phyloP scores from a whole-genome alignment of 2,329 filamentous ascomycete genomes.

The Aspergillus awamori region DNA sequence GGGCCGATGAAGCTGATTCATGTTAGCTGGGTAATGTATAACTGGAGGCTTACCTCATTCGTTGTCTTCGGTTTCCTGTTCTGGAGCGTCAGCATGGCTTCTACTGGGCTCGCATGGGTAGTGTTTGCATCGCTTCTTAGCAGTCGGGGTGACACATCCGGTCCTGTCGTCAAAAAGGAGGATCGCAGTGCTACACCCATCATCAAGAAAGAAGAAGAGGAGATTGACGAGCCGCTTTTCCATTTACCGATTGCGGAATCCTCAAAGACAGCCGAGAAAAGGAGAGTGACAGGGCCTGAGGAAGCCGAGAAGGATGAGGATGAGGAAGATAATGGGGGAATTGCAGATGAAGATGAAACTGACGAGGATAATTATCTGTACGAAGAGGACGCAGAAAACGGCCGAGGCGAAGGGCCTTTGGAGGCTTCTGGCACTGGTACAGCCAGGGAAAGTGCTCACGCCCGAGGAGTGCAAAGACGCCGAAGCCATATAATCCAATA shows the following conservation, averaged over 20 bases:
- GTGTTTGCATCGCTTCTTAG: conserved; percentile 51
- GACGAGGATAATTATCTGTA: conserved; percentile 16
- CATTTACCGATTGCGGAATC: conserved; percentile 7
- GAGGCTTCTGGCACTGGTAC: conserved; percentile 59
- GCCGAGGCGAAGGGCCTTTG: conserved; percentile 26
- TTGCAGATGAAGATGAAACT: conserved; percentile 20
- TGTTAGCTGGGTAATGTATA: conserved; percentile 78
- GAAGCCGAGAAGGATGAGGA: conserved; percentile 14
- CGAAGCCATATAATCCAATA: conserved; percentile 32
- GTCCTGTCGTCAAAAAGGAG: conserved; percentile 19
- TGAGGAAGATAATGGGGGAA: conserved; percentile 19
- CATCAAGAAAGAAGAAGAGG: conserved; percentile 20
- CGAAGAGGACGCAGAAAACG: conserved; percentile 16
- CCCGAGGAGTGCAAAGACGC: conserved; percentile 36
- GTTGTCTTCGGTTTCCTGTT: conserved; percentile 70
- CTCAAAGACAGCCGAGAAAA: conserved; percentile 19
- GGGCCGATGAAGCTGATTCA: conserved; percentile 22
- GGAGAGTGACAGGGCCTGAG: conserved; percentile 28
- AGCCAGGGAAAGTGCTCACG: conserved; percentile 45
- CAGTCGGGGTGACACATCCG: conserved; percentile 20
- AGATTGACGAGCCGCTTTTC: conserved; percentile 15
- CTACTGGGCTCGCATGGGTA: conserved; percentile 67
- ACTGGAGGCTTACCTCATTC: conserved; percentile 72
- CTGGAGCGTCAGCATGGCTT: conserved; percentile 74
- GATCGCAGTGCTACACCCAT: conserved; percentile 21